Evolutionary conservation across 2,329 filamentous ascomycete genomes (phyloP), one percentile per base, ranked within the genome.

Genomic region (Colletotrichum acutatum): DNA sequence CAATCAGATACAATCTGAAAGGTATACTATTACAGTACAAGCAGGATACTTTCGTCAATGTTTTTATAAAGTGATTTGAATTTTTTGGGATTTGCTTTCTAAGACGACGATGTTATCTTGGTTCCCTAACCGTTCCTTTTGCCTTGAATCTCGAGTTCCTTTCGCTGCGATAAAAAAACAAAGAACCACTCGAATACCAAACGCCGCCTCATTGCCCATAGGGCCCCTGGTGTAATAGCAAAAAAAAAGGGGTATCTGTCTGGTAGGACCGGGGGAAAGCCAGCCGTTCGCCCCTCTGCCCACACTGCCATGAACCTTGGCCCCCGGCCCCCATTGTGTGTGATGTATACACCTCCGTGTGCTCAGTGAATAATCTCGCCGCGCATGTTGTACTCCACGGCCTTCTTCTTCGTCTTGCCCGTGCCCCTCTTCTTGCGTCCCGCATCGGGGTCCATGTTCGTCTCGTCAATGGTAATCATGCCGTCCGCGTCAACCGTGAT

Each of bases 381-480:
- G 9, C 72, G 73, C 66, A 75, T 74, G 69, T 72, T 74, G 62
- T 83, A 83, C 26, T 79, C 74, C 11, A 84, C 74, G 8, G 76
- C 72, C 72, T 82, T 80, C 74, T 78, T 79, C 71, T 75, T 76
- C 34, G 77, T 78, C 71, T 79, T 82, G 67, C 79, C 80, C 54
- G 76, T 78, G n/a, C 74, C 75, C 74, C 79, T 82, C 74, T 81
- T 83, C 76, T 81, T 83, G 74, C 53, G 58, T 16, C 62, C 70
- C 0, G 49, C 73, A 46, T 71, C 66, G 24, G 54, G 60, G 14
- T 73, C 71, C 71, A 73, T 74, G 66, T 74, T 56, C 22, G 74
- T 74, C 24, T 74, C 74, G 58, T 75, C 74, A 32, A 75, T 71
- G 59, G 68, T 74, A 54, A 74, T 71, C 71, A 74, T 74, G 56